Conservation (phyloP, 345 rosid genomes). For the Corchorus capsularis region DNA sequence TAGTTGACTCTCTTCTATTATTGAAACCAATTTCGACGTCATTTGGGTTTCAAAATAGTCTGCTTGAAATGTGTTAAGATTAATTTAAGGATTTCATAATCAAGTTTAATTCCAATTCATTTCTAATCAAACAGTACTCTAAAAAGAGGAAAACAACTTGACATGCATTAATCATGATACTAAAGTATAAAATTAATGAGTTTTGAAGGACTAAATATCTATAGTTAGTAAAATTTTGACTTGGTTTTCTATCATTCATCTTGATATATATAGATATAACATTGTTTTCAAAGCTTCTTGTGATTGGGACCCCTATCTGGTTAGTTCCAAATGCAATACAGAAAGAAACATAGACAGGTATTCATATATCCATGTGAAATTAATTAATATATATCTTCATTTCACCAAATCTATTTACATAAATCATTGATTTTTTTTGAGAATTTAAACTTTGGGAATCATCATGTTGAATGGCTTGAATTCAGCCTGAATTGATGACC, state of each 20-base stretch:
- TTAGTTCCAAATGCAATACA: background rate
- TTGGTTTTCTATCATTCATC: background rate
- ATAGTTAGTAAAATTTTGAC: background rate
- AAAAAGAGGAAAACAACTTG: background rate
- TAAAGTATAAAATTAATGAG: no score
- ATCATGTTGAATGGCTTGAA: no score
- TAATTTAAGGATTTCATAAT: background rate
- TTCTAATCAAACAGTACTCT: background rate
- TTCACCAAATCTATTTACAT: no score
- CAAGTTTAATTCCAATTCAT: background rate
- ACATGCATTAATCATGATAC: background rate
- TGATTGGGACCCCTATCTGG: no score
- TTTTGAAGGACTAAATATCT: background rate
- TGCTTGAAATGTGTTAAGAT: background rate
- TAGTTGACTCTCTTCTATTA: conserved; percentile 7
- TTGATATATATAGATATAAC: no score
- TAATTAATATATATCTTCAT: no score
- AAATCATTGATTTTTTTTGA: no score
- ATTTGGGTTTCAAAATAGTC: background rate
- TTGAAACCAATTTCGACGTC: conserved; percentile 9
- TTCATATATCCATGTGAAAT: no score
- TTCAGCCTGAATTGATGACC: no score
- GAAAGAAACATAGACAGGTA: no score
- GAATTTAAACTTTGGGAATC: no score
- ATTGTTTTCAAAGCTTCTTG: no score